phyloP scores from a whole-genome alignment of 1,139 yeast genomes.

The Scheffersomyces illinoinensis region DNA sequence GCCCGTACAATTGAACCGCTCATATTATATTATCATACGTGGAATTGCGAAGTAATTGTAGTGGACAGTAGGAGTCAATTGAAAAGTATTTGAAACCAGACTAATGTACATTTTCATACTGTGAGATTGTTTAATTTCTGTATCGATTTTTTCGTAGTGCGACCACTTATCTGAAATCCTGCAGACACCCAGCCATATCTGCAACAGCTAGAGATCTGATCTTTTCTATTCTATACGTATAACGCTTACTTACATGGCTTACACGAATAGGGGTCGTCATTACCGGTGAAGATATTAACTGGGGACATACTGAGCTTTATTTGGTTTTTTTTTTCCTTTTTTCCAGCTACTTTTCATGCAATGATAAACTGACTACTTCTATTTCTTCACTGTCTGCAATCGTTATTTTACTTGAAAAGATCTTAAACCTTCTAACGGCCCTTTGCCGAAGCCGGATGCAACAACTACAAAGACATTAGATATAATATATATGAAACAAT shows the following conservation, averaged over 20 bases:
- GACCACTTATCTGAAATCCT: background rate
- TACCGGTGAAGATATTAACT: background rate
- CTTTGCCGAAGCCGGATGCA: background rate
- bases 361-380: background rate
- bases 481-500: background rate
- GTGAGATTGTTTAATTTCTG: background rate
- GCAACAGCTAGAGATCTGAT: background rate
- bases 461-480: background rate
- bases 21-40: slow-evolving; percentile 23
- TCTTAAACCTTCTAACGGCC: background rate
- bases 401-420: background rate
- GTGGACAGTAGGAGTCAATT: background rate
- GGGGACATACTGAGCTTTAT: background rate
- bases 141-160: background rate
- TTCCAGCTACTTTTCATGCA: background rate
- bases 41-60: background rate
- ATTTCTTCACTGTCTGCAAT: background rate
- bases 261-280: background rate
- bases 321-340: background rate
- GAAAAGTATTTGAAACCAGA: background rate
- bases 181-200: background rate
- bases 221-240: background rate
- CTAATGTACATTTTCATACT: background rate
- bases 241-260: background rate
- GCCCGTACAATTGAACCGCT: slow-evolving; percentile 60